Evolutionary conservation across 257 asterid species (phyloP).

Genomic region (Apocynum venetum): DNA sequence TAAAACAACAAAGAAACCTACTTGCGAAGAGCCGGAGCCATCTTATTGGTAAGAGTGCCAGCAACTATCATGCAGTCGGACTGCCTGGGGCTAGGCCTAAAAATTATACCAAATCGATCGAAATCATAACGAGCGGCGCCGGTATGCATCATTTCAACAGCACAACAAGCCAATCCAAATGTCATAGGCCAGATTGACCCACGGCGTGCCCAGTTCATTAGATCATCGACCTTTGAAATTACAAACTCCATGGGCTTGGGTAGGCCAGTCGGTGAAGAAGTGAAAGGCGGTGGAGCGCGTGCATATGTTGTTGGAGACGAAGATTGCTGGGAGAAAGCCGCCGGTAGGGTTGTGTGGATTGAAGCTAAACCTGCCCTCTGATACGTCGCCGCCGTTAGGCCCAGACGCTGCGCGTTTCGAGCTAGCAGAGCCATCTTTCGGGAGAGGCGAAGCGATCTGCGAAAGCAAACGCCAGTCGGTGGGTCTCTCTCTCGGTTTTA

Average conservation of each 20-base stretch:
- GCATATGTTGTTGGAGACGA: constrained; percentile 66
- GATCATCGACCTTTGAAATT: constrained; percentile 90
- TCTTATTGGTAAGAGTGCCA: constrained; percentile 86
- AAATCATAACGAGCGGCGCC: constrained; percentile 96
- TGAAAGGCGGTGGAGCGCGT: constrained; percentile 60
- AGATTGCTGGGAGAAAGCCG: constrained; percentile 45
- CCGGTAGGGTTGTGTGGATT: constrained; percentile 78
- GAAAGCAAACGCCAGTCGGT: neutral
- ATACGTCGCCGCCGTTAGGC: constrained; percentile 43
- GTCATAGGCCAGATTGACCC: constrained; percentile 99
- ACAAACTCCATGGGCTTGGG: constrained; percentile 86
- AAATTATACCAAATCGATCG: constrained; percentile 93
- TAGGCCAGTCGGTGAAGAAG: constrained; percentile 65
- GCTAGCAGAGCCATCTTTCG: constrained; percentile 66
- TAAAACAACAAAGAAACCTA: constrained; percentile 20
- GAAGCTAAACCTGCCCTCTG: constrained; percentile 50
- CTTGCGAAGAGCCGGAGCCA: constrained; percentile 99
- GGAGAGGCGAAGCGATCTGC: neutral
- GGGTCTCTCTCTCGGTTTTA: neutral
- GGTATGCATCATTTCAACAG: constrained; percentile 98
- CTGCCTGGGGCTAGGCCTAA: constrained; percentile 96
- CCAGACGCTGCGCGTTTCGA: constrained; percentile 55
- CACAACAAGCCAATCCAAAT: constrained; percentile 94
- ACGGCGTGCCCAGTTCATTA: constrained; percentile 93
- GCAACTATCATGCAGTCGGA: constrained; percentile 94